phyloP scores from a whole-genome alignment of 1,284 basidiomycete species.

The Pseudozyma flocculosa region DNA sequence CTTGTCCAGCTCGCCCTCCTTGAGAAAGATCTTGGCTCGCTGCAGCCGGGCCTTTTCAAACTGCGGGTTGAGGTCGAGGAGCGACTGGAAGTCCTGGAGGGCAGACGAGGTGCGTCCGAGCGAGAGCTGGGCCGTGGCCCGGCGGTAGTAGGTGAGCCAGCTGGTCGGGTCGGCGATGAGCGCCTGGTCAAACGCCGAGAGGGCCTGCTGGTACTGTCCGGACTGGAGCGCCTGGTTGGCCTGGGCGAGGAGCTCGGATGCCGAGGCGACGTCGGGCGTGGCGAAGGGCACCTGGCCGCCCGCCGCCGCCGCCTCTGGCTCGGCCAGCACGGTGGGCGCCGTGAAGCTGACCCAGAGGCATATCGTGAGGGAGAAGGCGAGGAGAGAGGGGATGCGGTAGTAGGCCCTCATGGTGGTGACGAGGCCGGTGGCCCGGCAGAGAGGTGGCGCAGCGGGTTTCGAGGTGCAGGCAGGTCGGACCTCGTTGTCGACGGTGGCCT shows the following conservation, averaged over 20 bases:
- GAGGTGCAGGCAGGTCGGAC: too few relatives aligned
- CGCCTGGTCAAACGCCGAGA: constrained; percentile 45
- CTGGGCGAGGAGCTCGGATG: constrained; percentile 29
- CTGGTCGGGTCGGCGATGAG: constrained; percentile 39
- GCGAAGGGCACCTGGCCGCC: constrained; percentile 3
- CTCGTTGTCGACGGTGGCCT: too few relatives aligned
- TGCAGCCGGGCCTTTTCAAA: constrained; percentile 53
- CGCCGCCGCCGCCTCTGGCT: constrained; percentile 8
- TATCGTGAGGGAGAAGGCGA: constrained; percentile 28
- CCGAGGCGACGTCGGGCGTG: constrained; percentile 10
- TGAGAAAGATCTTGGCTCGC: constrained; percentile 46
- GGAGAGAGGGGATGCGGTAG: constrained; percentile 21
- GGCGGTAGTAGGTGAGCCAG: constrained; percentile 54
- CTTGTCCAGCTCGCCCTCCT: constrained; percentile 48
- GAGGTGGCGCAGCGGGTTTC: too few relatives aligned
- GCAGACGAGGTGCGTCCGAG: constrained; percentile 51
- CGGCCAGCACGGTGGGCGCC: constrained; percentile 11
- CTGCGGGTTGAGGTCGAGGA: constrained; percentile 46
- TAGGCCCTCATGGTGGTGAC: too few relatives aligned
- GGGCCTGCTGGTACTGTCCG: constrained; percentile 43
- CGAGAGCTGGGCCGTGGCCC: constrained; percentile 54
- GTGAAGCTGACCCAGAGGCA: constrained; percentile 21
- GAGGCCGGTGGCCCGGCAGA: too few relatives aligned
- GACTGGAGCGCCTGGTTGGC: constrained; percentile 47
- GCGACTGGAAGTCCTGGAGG: constrained; percentile 42